These are phyloP conservation scores for Apiospora sp. DNA, from an alignment of 2,329 filamentous ascomycete genomes.

Conservation along the genomic window DNA sequence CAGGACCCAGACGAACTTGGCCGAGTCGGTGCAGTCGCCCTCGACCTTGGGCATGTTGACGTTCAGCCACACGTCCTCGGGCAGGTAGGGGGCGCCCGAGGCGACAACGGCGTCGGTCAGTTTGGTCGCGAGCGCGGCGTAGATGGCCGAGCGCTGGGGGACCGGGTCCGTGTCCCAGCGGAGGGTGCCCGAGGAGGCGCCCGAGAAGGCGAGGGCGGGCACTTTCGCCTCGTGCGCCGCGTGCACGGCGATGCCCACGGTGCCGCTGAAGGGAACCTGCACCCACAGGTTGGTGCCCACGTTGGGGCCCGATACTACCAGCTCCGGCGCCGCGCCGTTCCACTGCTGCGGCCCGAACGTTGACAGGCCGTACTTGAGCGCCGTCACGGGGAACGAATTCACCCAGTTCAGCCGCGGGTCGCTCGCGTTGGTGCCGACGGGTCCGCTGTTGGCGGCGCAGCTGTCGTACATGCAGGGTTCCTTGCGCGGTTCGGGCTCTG, in stretches of 20 bases:
- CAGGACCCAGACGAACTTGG: conserved; percentile 70
- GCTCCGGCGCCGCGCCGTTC: conserved; percentile 59
- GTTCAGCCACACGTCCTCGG: conserved; percentile 67
- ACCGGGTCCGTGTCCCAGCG: conserved; percentile 62
- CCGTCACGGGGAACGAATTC: conserved; percentile 73
- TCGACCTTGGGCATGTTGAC: conserved; percentile 71
- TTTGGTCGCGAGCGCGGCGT: conserved; percentile 67
- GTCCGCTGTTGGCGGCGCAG: conserved; percentile 64
- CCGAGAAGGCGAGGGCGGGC: conserved; percentile 74
- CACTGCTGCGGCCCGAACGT: conserved; percentile 62
- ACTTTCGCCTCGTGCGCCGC: conserved; percentile 62
- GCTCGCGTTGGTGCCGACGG: conserved; percentile 64
- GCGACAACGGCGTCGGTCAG: conserved; percentile 63
- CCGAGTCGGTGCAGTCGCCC: conserved; percentile 56
- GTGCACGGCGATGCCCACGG: conserved; percentile 70
- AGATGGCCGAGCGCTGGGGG: conserved; percentile 64
- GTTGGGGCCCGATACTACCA: conserved; percentile 71
- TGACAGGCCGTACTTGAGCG: conserved; percentile 69
- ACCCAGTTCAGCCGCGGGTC: conserved; percentile 73
- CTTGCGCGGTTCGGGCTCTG: conserved; percentile 55
- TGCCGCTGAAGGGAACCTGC: conserved; percentile 67
- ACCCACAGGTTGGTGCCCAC: conserved; percentile 65
- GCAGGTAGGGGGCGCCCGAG: conserved; percentile 69
- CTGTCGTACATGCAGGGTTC: conserved; percentile 67
- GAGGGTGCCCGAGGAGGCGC: conserved; percentile 56